A percentile compares a stretch with the other conserved stretches of the same genome.
phyloP scores from a whole-genome alignment of 1,284 basidiomycete species.

The Trichosporon coremiiforme region DNA sequence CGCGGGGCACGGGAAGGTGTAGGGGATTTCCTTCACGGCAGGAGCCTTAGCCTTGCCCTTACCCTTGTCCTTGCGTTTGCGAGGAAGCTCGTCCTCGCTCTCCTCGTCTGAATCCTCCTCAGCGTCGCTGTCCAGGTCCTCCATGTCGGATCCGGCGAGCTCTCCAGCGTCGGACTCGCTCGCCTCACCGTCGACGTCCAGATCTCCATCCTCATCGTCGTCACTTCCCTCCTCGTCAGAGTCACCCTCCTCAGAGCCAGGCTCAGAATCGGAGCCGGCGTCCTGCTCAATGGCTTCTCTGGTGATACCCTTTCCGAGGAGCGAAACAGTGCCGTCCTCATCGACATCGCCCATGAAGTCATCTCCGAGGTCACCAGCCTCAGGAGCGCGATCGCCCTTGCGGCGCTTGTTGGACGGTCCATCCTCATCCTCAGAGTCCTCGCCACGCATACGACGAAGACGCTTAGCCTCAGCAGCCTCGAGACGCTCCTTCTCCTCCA shows the following conservation, averaged over 20 bases:
- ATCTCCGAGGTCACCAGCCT: conserved; percentile 86
- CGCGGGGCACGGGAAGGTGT: conserved; percentile 85
- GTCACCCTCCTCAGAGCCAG: conserved; percentile 41
- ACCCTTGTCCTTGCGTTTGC: conserved; percentile 37
- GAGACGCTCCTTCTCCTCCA: conserved; percentile 83
- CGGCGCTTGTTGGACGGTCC: conserved; percentile 43
- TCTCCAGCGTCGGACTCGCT: conserved; percentile 50
- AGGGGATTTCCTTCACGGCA: conserved; percentile 73
- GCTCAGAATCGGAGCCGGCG: conserved; percentile 45
- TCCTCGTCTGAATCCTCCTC: conserved; percentile 35
- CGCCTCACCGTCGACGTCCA: conserved; percentile 41
- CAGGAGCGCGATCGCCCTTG: conserved; percentile 35
- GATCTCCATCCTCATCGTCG: conserved; percentile 39
- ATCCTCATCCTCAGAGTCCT: conserved; percentile 67
- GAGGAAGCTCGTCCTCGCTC: conserved; percentile 33
- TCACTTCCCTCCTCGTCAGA: conserved; percentile 43
- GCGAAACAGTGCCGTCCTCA: conserved; percentile 60
- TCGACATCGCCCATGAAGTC: conserved; percentile 65
- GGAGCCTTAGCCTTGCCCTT: conserved; percentile 59
- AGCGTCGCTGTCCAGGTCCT: conserved; percentile 49
- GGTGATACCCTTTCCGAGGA: conserved; percentile 61
- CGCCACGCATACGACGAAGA: conserved; percentile 81
- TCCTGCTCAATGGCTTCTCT: conserved; percentile 49
- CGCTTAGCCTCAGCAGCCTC: conserved; percentile 83
- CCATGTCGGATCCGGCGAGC: conserved; percentile 44